Evolutionary conservation across 495 filamentous ascomycete genomes (phyloP), one percentile per base, ranked within the genome.

Genomic region (Xeromyces bisporus): DNA sequence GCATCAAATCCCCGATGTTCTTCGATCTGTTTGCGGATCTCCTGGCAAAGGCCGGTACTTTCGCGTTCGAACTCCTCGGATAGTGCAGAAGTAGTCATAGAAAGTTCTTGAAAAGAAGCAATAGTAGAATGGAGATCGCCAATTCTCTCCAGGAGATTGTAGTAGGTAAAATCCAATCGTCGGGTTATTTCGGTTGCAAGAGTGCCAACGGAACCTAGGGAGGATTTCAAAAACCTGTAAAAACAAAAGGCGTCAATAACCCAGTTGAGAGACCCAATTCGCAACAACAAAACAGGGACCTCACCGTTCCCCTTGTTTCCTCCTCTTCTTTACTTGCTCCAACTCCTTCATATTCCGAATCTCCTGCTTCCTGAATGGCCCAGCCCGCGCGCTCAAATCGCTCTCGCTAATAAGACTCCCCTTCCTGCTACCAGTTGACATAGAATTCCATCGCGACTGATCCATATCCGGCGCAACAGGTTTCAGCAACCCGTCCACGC

Each of bases 141-240:
- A 18, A 87, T 61, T 36, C 79, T 87, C 45, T 87, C 77, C 10
- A 89, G 62, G 3, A 94, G 63, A 3, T 77, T 73, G 43, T 86
- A 85, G 56, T 92, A 92, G 0, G 77, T 84, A 41, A 79, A 77
- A 44, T 92, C 82, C n/a, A 94, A 66, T 26, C 69, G 69, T 37
- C 70, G 67, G 12, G 75, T 89, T 2, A 73, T 71, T 21, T 66
- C 65, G 31, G 55, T 69, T 15, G 60, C 60, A 15, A 54, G 47
- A 0, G 53, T 53, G 9, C 57, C 55, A 25, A 60, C 53, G 1
- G 51, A 48, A 6, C 50, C 43, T 13, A 61, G 37, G n/a, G 53
- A 48, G 20, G 44, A 51, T 2, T 44, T 50, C 23, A 64, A 41
- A 41, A 48, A 57, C 26, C 57, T 62, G 20, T n/a, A 29, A 10